These are phyloP conservation scores for Dentipellis fragilis DNA, from an alignment of 768 basidiomycete genomes.

Conservation along the genomic window DNA sequence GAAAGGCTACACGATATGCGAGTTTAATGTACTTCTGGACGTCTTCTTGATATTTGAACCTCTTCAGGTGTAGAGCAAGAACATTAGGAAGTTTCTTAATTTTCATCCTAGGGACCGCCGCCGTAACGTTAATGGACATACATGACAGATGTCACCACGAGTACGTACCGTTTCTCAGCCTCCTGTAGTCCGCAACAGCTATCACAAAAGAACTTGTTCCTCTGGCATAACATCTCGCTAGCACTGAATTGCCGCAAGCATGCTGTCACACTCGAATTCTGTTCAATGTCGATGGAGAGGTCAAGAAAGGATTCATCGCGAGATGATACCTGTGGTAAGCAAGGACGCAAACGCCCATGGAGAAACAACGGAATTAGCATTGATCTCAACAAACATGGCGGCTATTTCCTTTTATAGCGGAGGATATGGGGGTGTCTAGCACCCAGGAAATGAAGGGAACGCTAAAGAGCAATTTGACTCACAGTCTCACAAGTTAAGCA, in stretches of 20 bases:
- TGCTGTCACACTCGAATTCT: constrained; percentile 92
- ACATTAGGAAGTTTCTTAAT: constrained; percentile 95
- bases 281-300: constrained; percentile 98
- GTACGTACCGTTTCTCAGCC: constrained; percentile 85
- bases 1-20: constrained; percentile 93
- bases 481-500: constrained; percentile 98
- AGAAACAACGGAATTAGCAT: constrained; percentile 18
- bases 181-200: constrained; percentile 94
- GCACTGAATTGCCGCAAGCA: constrained; percentile 96
- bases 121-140: neutral
- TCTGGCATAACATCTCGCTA: constrained; percentile 96
- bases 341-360: neutral
- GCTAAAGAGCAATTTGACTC: constrained; percentile 2
- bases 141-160: neutral
- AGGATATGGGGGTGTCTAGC: neutral
- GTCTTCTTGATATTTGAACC: constrained; percentile 98
- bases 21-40: constrained; percentile 88
- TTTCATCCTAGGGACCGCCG: constrained; percentile 68
- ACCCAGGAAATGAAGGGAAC: neutral
- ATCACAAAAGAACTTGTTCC: constrained; percentile 98
- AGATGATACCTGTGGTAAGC: constrained; percentile 27
- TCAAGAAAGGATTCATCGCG: constrained; percentile 96
- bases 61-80: constrained; percentile 90
- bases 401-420: neutral
- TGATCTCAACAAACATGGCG: neutral